Conservation (phyloP, 306 rosid genomes). For the Glycine soja region DNA sequence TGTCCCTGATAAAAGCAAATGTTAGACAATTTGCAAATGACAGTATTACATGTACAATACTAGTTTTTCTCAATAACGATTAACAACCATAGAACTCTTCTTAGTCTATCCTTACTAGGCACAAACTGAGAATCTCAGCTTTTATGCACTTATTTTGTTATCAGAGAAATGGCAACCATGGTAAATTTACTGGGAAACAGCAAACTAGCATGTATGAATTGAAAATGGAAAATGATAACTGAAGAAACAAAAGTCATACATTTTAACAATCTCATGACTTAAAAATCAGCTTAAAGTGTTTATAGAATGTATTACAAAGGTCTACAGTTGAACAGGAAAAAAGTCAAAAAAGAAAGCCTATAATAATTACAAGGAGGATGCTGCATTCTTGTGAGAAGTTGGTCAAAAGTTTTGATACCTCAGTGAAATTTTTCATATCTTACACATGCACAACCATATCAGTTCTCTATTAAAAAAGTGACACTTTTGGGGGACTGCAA, state of each 20-base stretch:
- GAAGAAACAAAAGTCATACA: background rate
- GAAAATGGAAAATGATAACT: background rate
- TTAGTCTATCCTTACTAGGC: background rate
- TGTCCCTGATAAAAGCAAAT: slow-evolving; percentile 61
- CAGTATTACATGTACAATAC: slow-evolving; percentile 1
- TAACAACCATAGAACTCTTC: background rate
- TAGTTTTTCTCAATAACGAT: slow-evolving; percentile 19
- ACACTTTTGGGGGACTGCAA: background rate
- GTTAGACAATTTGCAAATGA: slow-evolving; percentile 20
- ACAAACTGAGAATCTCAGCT: background rate
- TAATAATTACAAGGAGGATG: slow-evolving; percentile 18
- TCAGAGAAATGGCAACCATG: slow-evolving; percentile 6
- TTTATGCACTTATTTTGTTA: slow-evolving; percentile 1
- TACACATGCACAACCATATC: slow-evolving; percentile 4
- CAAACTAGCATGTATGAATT: background rate
- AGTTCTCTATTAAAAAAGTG: background rate
- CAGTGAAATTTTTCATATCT: slow-evolving; percentile 9
- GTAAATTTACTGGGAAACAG: background rate
- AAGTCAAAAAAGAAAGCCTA: background rate
- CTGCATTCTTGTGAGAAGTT: slow-evolving; percentile 32
- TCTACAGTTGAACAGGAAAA: slow-evolving; percentile 7
- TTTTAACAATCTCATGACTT: slow-evolving; percentile 14
- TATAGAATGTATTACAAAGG: slow-evolving; percentile 4
- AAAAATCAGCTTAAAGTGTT: slow-evolving; percentile 3
- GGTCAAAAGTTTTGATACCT: background rate